A percentile compares a stretch with the other conserved stretches of the same genome.
Evolutionary conservation across 139 green algal species (phyloP).

Genomic region (Desmodesmus armatus): DNA sequence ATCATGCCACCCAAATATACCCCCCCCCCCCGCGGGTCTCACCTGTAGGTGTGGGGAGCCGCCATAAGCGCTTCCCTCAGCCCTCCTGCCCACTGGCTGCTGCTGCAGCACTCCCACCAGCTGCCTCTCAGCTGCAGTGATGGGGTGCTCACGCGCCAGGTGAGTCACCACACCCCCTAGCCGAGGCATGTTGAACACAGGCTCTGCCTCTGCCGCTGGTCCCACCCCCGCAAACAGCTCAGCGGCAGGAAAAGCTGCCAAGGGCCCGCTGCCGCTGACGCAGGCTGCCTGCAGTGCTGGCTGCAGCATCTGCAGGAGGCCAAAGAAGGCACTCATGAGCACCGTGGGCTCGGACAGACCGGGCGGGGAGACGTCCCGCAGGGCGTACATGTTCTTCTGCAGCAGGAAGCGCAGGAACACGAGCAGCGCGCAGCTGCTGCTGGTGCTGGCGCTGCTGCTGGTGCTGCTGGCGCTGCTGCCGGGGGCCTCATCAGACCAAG

Average conservation of each 20-base stretch:
- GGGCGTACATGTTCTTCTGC: constrained; percentile 76
- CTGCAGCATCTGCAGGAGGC: constrained; percentile 76
- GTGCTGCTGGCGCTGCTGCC: constrained; percentile 13
- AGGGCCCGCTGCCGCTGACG: neutral
- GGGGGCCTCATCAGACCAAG: neutral
- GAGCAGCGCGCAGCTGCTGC: constrained; percentile 45
- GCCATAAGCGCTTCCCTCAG: neutral
- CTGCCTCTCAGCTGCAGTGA: constrained; percentile 35
- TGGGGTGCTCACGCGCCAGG: constrained; percentile 65
- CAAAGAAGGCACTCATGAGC: constrained; percentile 80
- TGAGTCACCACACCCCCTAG: constrained; percentile 78
- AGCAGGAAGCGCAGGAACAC: constrained; percentile 73
- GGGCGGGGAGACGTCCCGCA: constrained; percentile 77
- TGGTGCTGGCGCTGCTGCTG: constrained; percentile 12
- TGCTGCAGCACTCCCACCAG: constrained; percentile 25
- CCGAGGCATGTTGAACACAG: constrained; percentile 29
- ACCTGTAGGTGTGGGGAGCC: too few relatives aligned
- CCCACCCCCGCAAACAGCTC: constrained; percentile 54
- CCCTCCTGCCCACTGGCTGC: neutral
- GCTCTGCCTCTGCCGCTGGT: constrained; percentile 28
- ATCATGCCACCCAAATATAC: too few relatives aligned
- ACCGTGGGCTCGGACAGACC: constrained; percentile 83
- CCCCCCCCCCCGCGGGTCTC: too few relatives aligned
- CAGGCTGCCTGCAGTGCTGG: constrained; percentile 44
- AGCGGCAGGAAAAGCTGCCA: constrained; percentile 55